Base-by-base conservation (phyloP, 345 rosid species). In the Isatis tinctoria region DNA sequence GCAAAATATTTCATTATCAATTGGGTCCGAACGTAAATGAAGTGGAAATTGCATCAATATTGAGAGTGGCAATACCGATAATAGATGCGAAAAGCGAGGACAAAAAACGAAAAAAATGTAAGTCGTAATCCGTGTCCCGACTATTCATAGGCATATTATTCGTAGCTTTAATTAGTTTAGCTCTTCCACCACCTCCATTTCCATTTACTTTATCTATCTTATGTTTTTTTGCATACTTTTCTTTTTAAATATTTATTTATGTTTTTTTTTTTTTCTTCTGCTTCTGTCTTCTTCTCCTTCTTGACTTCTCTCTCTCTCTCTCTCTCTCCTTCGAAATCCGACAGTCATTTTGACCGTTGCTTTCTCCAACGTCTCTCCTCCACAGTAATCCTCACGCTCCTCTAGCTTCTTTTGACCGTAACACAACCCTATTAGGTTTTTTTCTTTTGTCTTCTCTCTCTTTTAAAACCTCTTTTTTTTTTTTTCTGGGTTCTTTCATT, bases 281-380 rank as follows among this genome's bases (percentile, higher is more conserved):
- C 12, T 12, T 52, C 47, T 72, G 63, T 48, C 73, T 59, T 77
- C 73, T 43, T 70, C 80, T 58, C 41, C 69, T 40, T 77, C 67
- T 36, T 60, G 44, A 74, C 66, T 60, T 65, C 57, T 33, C 20
- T 20, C 64, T 53, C 43, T 75, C 13, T 18, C 63, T 52, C 43
- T 75, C 75, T 76, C 69, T 76, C 75, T 70, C 72, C 16, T 20
- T 64, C 52, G 2, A 30, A 28, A 4, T 51, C 76, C 76, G 81
- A 77, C 81, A 65, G 68, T 72, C 72, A 49, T 72, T 77, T 72
- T 77, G 73, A 77, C 81, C 81, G 77, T 77, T 77, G 73, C 60
- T 72, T 59, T 77, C 73, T 52, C 73, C 77, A 77, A 77, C 76
- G 76, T 77, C 80, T 77, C 80, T 70, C 20, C 73, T 66, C 76